phyloP scores from a whole-genome alignment of 2,329 filamentous ascomycete genomes.

The Blastomyces parvus region DNA sequence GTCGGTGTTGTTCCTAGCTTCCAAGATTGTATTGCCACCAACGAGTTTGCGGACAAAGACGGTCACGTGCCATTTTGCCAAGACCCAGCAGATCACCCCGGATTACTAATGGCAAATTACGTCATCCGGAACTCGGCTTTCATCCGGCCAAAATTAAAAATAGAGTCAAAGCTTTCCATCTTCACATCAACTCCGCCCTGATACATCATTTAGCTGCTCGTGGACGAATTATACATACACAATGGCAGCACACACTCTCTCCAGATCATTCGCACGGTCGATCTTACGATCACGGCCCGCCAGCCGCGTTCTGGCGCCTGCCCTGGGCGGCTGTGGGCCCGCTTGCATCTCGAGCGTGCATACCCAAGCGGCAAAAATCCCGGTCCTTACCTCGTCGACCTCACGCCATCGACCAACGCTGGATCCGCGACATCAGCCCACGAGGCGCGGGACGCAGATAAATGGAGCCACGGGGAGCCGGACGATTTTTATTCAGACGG shows the following conservation, averaged over 20 bases:
- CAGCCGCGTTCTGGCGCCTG: not conserved
- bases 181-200: not conserved
- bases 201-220: not conserved
- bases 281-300: conserved; percentile 5
- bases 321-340: not conserved
- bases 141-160: not conserved
- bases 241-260: conserved; percentile 6
- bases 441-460: conserved; percentile 26
- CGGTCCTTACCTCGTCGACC: conserved; percentile 41
- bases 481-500: conserved; percentile 96
- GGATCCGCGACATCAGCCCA: conserved; percentile 34
- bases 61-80: too few species aligned
- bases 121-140: conserved; percentile 3
- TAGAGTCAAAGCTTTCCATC: not conserved
- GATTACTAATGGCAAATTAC: not conserved
- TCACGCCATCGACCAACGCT: conserved; percentile 39
- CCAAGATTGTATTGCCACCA: too few species aligned
- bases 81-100: too few species aligned
- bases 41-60: too few species aligned
- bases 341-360: conserved; percentile 31
- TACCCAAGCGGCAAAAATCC: conserved; percentile 34
- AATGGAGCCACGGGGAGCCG: conserved; percentile 43
- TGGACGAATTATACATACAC: not conserved
- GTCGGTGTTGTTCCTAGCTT: too few species aligned
- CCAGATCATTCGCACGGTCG: not conserved